These are phyloP conservation scores for Jaltomata sinuosa DNA, from an alignment of 257 asterid species.

Conservation along the genomic window DNA sequence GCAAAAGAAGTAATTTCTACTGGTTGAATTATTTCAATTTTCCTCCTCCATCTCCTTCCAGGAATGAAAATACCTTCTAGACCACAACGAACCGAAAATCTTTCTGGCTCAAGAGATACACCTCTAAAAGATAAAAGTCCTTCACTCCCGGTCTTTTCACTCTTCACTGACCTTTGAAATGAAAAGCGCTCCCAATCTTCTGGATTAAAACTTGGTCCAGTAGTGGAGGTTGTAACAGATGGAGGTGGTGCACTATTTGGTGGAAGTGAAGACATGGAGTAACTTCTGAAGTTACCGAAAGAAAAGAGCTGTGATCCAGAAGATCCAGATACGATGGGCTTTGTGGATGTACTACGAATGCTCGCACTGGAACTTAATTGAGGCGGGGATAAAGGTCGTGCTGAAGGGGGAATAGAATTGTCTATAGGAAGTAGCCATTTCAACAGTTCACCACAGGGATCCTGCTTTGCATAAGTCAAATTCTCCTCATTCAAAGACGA, in stretches of 20 bases:
- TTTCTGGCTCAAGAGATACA: slow-evolving; percentile 81
- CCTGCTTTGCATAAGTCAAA: slow-evolving; percentile 32
- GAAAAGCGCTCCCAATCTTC: slow-evolving; percentile 84
- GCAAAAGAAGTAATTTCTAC: slow-evolving; percentile 70
- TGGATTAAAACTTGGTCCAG: slow-evolving; percentile 44
- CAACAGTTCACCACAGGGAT: slow-evolving; percentile 71
- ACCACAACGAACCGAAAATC: slow-evolving; percentile 94
- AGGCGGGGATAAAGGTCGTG: slow-evolving; percentile 69
- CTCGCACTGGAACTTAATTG: slow-evolving; percentile 53
- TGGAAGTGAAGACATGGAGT: slow-evolving; percentile 95
- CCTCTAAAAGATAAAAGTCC: slow-evolving; percentile 90
- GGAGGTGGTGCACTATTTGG: slow-evolving; percentile 50
- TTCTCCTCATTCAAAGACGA: slow-evolving; percentile 34
- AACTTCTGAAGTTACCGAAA: slow-evolving; percentile 87
- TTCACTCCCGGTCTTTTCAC: slow-evolving; percentile 46
- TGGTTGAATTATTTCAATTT: slow-evolving; percentile 88
- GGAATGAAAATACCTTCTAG: slow-evolving; percentile 93
- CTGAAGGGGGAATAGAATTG: slow-evolving; percentile 62
- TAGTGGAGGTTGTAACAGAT: slow-evolving; percentile 37
- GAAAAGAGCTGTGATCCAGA: slow-evolving; percentile 87
- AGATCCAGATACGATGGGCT: slow-evolving; percentile 49
- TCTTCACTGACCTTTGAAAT: slow-evolving; percentile 42
- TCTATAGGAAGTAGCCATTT: slow-evolving; percentile 97
- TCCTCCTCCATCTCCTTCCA: slow-evolving; percentile 95
- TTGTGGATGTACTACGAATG: slow-evolving; percentile 61